Base-by-base conservation (phyloP, 805 yeast genomes). In the Saccharomycodes ludwigii region DNA sequence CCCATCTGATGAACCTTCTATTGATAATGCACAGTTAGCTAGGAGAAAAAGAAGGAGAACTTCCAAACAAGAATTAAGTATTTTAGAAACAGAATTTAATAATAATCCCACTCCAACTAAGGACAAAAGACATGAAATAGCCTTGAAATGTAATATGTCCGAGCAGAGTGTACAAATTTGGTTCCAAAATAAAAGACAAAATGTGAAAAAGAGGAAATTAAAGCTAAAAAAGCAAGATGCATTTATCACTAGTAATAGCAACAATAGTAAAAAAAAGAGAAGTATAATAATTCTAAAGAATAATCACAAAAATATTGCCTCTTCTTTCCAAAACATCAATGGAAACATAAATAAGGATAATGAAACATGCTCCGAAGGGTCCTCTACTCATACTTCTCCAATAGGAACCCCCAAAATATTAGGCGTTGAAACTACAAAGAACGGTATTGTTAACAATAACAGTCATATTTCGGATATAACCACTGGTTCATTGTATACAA, bases 121-220 rank as follows among this genome's bases (percentile, higher is more conserved):
- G 52, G 58, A 66, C 27, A 67, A 78, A 48, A 72, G 97, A 43
- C 64, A 71, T 27, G 80, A 76, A 41, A 81, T 91, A 41, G 95
- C 97, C 4, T 55, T 61, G 19, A 71, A 65, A 41, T 93, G 91
- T 24, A 76, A 75, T 43, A 91, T 91, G 97, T 73, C 88, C n/a
- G 96, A 86, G 55, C 84, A 86, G 54, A 95, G 96, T 2, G 94
- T 91, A 21, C 98, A 91, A 60, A 84, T 88, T 40, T 91, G 98
- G 98, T 91, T 91, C 60, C 98, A 91, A 59, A 91, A 91, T 58
- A 81, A 76, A 55, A 72, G 98, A 55, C 96, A 88, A 57, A 68
- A 86, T 22, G 58, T 78, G 40, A 69, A 85, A 47, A 72, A 76
- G 44, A 65, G 61, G 53, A 27, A 48, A 39, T 4, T 10, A 6